Evolutionary conservation across 768 basidiomycete genomes (phyloP), one percentile per base, ranked within the genome.

Genomic region (Pisolithus microcarpus): DNA sequence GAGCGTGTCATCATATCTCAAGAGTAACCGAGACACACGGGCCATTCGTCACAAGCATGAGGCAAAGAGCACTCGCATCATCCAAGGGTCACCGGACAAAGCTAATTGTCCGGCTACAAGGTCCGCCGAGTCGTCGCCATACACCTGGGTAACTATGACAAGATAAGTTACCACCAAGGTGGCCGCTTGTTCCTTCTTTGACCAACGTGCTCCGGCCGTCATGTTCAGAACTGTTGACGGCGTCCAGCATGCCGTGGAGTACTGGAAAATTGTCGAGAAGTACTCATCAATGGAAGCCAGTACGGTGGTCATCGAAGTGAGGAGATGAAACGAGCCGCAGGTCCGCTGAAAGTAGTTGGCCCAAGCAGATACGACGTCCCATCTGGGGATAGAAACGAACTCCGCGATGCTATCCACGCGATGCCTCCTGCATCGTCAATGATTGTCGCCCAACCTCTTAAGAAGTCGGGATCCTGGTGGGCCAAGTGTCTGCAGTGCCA

Each of bases 231-330:
- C 48, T 49, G 24, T 34, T 52, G 48, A 40, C 39, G 59, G 56
- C 56, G 40, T 54, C 50, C 61, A 58, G 56, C 59, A 51, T 46
- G 50, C 49, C 52, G 43, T 55, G 57, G 56, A 61, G 48, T 45
- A 30, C 50, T 52, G 23, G 49, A 45, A 37, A 42, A 46, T 19
- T 43, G 24, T 46, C 47, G n/a, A 39, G 42, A 51, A 21, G 39
- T 36, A 18, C 39, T 48, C 40, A 21, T 34, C 34, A 53, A 57
- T 51, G 49, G 45, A 55, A 54, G 37, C 18, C 28, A 23, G 49
- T 49, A 44, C 39, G 43, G 40, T 34, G 34, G 13, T 13, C 34
- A 15, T 34, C 23, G 40, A 53, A 42, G 11, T 55, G 51, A 53
- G 52, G 52, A 42, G 23, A 23, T 52, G 51, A 61, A 56, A 63